These are phyloP conservation scores for Graphiopsis chlorocephala DNA, from an alignment of 2,329 filamentous ascomycete genomes.

Conservation along the genomic window DNA sequence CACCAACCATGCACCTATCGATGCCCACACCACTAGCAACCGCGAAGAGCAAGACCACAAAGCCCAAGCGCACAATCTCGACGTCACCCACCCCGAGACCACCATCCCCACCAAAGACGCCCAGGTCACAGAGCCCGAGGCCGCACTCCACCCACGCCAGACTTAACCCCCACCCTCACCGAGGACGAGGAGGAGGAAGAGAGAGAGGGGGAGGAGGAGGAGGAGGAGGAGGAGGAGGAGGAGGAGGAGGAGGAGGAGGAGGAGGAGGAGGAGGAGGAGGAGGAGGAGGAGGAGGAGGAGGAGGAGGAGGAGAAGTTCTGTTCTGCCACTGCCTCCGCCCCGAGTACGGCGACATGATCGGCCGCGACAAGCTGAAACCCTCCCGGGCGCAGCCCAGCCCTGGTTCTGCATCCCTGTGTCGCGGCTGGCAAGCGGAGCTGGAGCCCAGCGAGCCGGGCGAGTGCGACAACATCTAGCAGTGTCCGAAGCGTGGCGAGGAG, in stretches of 20 bases:
- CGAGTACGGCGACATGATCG: no score
- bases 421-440: neutral
- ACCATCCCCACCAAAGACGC: no score
- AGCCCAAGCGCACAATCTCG: no score
- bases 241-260: no score
- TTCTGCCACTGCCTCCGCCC: no score
- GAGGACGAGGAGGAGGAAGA: no score
- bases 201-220: no score
- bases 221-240: no score
- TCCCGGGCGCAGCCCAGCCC: neutral
- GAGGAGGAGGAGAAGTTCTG: neutral
- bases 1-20: neutral
- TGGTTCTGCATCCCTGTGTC: neutral
- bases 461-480: neutral
- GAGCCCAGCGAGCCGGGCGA: neutral
- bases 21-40: no score
- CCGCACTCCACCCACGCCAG: neutral
- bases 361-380: no score
- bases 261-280: no score
- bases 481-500: neutral
- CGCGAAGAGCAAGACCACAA: no score
- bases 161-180: neutral
- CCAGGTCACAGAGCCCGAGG: neutral
- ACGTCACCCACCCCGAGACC: neutral
- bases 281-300: neutral